A percentile compares a stretch with the other conserved stretches of the same genome.
phyloP scores from a whole-genome alignment of 805 yeast species.

The Hermanozyma aechmeae region DNA sequence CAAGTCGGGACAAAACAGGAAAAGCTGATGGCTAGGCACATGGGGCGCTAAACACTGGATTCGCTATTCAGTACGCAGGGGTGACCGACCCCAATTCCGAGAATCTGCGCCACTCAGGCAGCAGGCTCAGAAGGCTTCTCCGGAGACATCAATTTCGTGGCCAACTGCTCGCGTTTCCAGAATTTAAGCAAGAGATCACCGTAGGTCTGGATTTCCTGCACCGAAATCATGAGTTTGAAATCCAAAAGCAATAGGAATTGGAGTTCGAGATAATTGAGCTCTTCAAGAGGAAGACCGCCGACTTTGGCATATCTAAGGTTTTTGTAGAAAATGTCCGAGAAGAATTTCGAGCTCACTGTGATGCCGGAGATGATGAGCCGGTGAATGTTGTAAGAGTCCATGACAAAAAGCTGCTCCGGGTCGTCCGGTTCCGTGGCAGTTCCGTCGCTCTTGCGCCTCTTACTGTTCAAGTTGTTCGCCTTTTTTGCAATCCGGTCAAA shows the following conservation, averaged over 20 bases:
- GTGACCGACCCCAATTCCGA: no score
- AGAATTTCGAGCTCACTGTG: constrained; percentile 91
- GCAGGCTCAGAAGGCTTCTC: no score
- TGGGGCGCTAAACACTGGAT: no score
- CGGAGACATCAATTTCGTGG: constrained; percentile 30
- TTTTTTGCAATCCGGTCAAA: constrained; percentile 89
- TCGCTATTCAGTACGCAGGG: no score
- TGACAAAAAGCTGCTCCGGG: constrained; percentile 65
- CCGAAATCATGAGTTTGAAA: constrained; percentile 77
- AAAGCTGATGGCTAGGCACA: no score
- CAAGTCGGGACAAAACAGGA: no score
- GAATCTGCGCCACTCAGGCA: no score
- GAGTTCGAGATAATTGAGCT: constrained; percentile 82
- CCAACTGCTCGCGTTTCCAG: constrained; percentile 64
- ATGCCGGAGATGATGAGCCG: constrained; percentile 89
- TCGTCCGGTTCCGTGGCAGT: constrained; percentile 7
- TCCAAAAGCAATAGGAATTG: constrained; percentile 81
- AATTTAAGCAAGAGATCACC: constrained; percentile 79
- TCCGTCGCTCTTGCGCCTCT: constrained; percentile 16
- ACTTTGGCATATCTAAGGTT: constrained; percentile 91
- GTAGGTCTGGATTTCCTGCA: constrained; percentile 84
- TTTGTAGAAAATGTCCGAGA: constrained; percentile 89
- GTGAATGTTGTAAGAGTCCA: constrained; percentile 95
- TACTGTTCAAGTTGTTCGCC: constrained; percentile 43
- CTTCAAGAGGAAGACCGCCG: constrained; percentile 91